Conservation (phyloP, 2,329 filamentous ascomycete species). For the Blumeriella jaapii region DNA sequence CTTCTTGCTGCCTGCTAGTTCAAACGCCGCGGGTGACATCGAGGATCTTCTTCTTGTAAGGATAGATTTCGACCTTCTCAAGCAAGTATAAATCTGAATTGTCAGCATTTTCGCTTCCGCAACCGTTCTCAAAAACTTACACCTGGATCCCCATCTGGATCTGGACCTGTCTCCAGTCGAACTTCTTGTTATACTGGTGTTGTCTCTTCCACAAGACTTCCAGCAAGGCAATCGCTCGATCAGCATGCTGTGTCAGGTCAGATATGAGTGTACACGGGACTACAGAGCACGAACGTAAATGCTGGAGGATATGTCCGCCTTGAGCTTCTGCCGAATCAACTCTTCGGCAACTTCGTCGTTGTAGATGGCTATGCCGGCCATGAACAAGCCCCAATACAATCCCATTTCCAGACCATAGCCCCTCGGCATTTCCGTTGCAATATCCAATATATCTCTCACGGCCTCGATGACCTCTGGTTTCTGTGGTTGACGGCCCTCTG, state of each 20-base stretch:
- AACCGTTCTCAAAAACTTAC: slow-evolving; percentile 11
- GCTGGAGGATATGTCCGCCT: slow-evolving; percentile 19
- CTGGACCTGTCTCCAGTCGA: slow-evolving; percentile 25
- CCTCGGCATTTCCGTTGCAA: slow-evolving; percentile 22
- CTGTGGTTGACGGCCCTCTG: slow-evolving; percentile 14
- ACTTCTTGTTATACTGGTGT: slow-evolving; percentile 22
- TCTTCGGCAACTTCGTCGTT: slow-evolving; percentile 22
- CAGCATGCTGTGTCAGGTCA: slow-evolving; percentile 20
- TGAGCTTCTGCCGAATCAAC: slow-evolving; percentile 21
- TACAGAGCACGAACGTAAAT: slow-evolving; percentile 22
- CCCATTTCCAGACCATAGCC: slow-evolving; percentile 26
- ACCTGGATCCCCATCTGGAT: slow-evolving; percentile 25
- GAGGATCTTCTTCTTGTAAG: too few relatives aligned
- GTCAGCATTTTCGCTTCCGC: slow-evolving; percentile 1
- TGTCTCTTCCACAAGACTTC: slow-evolving; percentile 25
- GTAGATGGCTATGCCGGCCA: slow-evolving; percentile 22
- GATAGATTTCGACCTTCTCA: too few relatives aligned
- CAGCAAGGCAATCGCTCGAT: slow-evolving; percentile 22
- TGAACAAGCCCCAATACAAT: slow-evolving; percentile 25
- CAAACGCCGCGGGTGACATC: too few relatives aligned
- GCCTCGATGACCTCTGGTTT: slow-evolving; percentile 18
- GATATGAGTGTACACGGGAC: not conserved
- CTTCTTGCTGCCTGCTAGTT: too few relatives aligned
- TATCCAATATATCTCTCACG: slow-evolving; percentile 21
- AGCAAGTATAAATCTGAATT: slow-evolving; percentile 17